phyloP scores from a whole-genome alignment of 2,329 filamentous ascomycete species.

The Ophiostoma populinum region DNA sequence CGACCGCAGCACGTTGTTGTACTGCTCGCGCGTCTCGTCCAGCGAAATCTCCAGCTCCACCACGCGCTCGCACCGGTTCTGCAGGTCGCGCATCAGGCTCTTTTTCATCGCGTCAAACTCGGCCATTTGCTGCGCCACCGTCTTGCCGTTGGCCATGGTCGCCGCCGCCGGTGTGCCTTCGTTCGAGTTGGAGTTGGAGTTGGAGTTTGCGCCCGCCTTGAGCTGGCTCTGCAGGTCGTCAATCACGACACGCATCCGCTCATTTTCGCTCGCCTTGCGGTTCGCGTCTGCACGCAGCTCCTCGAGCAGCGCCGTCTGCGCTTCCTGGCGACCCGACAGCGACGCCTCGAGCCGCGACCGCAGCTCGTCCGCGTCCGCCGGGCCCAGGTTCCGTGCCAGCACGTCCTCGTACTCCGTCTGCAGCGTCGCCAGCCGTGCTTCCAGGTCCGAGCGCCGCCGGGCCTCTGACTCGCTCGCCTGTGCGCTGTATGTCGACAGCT shows the following conservation, averaged over 20 bases:
- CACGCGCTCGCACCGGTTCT: conserved; percentile 94
- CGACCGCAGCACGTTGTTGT: conserved; percentile 92
- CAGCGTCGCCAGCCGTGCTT: conserved; percentile 54
- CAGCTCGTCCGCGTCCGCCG: conserved; percentile 68
- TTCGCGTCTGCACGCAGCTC: conserved; percentile 61
- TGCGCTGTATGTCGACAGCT: conserved; percentile 62
- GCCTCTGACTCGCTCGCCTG: conserved; percentile 46
- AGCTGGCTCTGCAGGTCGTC: conserved; percentile 62
- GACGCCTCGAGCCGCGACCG: conserved; percentile 63
- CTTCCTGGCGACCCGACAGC: conserved; percentile 57
- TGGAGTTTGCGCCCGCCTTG: conserved; percentile 38
- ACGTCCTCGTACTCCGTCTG: conserved; percentile 75
- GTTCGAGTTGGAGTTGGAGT: conserved; percentile 16
- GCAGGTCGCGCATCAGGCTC: conserved; percentile 93
- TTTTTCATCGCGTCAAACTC: conserved; percentile 99
- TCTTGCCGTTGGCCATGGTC: conserved; percentile 67
- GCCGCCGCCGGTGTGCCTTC: conserved; percentile 14
- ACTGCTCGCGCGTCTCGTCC: conserved; percentile 94
- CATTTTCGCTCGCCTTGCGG: conserved; percentile 66
- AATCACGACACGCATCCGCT: conserved; percentile 62
- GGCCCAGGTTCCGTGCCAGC: conserved; percentile 60
- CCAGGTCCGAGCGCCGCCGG: conserved; percentile 57
- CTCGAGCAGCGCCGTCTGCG: conserved; percentile 54
- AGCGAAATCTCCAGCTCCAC: conserved; percentile 96
- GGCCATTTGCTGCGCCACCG: conserved; percentile 90